Percentiles rank a stretch among this genome's conserved stretches.
Evolutionary conservation across 768 basidiomycete species (phyloP).

Genomic region (Arthromyces matolae): DNA sequence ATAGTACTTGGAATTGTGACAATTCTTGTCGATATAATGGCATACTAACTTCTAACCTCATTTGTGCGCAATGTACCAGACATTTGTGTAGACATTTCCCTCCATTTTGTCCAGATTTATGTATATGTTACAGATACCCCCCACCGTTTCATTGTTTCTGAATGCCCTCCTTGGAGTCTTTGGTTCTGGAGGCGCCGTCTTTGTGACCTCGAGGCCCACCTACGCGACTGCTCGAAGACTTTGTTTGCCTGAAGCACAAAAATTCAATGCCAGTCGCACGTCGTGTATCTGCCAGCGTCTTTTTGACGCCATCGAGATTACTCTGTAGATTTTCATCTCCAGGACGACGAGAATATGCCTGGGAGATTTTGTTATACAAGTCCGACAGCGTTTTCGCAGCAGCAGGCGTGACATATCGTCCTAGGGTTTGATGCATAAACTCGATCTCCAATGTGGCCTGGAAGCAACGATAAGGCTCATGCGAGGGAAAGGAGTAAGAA

Average conservation of each 20-base stretch:
- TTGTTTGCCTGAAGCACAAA: conserved; percentile 83
- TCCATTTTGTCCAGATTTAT: not conserved
- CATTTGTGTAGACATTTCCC: too few relatives aligned
- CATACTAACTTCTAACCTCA: conserved; percentile 33
- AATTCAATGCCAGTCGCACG: conserved; percentile 93
- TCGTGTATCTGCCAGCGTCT: conserved; percentile 82
- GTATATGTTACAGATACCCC: not conserved
- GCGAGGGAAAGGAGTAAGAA: not conserved
- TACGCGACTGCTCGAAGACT: conserved; percentile 31
- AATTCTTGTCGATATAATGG: conserved; percentile 81
- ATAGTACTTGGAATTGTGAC: conserved; percentile 86
- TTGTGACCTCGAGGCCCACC: conserved; percentile 17
- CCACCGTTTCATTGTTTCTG: not conserved
- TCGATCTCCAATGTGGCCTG: conserved; percentile 98
- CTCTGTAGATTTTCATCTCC: conserved; percentile 84
- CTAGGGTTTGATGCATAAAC: conserved; percentile 95
- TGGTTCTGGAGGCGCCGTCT: conserved; percentile 15
- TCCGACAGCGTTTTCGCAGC: conserved; percentile 87
- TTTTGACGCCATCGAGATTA: conserved; percentile 88
- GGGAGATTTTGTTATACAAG: conserved; percentile 91
- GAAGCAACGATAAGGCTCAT: conserved; percentile 3
- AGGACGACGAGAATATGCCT: conserved; percentile 81
- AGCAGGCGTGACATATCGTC: conserved; percentile 76
- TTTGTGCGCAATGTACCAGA: too few relatives aligned
- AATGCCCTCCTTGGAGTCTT: conserved; percentile 16